Evolutionary conservation across 257 asterid species (phyloP).

Genomic region (Galeopsis tetrahit): DNA sequence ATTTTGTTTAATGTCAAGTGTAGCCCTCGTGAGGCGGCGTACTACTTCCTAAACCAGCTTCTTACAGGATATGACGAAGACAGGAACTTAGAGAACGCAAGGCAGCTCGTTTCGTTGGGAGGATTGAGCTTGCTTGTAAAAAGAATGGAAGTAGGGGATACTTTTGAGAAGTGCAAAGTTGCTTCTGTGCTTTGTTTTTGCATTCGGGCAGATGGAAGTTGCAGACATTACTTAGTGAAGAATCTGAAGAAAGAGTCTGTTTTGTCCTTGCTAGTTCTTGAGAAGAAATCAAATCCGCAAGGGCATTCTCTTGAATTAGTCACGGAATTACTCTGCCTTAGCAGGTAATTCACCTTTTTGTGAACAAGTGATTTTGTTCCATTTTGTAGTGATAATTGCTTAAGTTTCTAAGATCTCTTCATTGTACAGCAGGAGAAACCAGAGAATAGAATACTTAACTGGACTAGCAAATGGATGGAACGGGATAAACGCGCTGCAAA

Average conservation of each 20-base stretch:
- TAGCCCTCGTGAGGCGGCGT: constrained; percentile 71
- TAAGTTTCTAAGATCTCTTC: background rate
- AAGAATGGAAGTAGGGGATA: constrained; percentile 66
- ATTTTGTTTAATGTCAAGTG: constrained; percentile 57
- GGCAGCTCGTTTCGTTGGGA: constrained; percentile 65
- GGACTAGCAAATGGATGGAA: constrained; percentile 64
- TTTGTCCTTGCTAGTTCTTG: constrained; percentile 47
- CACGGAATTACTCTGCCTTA: constrained; percentile 65
- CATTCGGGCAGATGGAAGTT: constrained; percentile 71
- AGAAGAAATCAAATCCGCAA: constrained; percentile 36
- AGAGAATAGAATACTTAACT: constrained; percentile 50
- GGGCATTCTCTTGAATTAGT: constrained; percentile 57
- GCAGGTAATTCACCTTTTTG: constrained; percentile 49
- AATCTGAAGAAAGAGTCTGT: constrained; percentile 53
- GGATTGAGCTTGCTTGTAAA: constrained; percentile 65
- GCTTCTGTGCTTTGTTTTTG: constrained; percentile 54
- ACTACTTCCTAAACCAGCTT: constrained; percentile 67
- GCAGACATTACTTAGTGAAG: constrained; percentile 65
- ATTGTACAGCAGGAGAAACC: constrained; percentile 46
- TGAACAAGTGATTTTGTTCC: background rate
- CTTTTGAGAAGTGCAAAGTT: constrained; percentile 58
- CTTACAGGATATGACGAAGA: constrained; percentile 65
- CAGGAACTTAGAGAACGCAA: constrained; percentile 63
- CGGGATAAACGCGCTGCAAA: constrained; percentile 60
- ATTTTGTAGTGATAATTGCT: background rate